Evolutionary conservation across 192 early-diverging fungal genomes (phyloP), one percentile per base, ranked within the genome.

Genomic region (Coemansia sp.): DNA sequence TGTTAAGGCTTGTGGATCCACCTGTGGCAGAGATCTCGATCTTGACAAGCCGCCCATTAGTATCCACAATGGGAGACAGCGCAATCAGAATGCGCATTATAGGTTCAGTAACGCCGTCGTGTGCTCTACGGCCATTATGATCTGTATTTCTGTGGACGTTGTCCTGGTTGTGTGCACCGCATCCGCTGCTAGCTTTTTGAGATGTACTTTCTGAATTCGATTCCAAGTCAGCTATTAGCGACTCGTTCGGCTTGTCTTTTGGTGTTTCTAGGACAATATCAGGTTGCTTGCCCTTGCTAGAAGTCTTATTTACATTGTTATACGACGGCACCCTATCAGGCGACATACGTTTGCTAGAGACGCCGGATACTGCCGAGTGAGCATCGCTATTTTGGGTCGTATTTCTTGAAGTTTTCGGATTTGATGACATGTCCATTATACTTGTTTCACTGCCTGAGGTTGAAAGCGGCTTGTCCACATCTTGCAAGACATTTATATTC

Each of bases 1-100:
- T n/a, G 68, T 82, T 82, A 61, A 82, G 66, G 31, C 72, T 67
- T 27, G 72, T 51, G n/a, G 74, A 32, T 2, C 70, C 71, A 33
- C 70, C 79, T 0, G 51, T 65, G 17, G 74, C 74, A 22, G 79
- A 72, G 32, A 82, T 6, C n/a, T 33, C 27, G 21, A 75, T 57
- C 57, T 76, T 82, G 30, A 76, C 22, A 53, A 82, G 60, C 46
- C 66, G 66, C 1, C 79, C 79, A 1, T 58, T 33, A 0, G 79
- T 76, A 57, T 64, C 30, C 4, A 42, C 61, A 42, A 82, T 52
- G 0, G 79, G 79, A 4, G 74, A 67, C 6, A 82, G 54, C 0
- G 67, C 70, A 55, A 82, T 76, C 14, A 82, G 20, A 14, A 80
- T 46, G 5, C 78, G 68, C 4, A 75, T 60, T 19, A 50, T 51